phyloP scores from a whole-genome alignment of 2,329 filamentous ascomycete species.

The Coleophoma crateriformis region DNA sequence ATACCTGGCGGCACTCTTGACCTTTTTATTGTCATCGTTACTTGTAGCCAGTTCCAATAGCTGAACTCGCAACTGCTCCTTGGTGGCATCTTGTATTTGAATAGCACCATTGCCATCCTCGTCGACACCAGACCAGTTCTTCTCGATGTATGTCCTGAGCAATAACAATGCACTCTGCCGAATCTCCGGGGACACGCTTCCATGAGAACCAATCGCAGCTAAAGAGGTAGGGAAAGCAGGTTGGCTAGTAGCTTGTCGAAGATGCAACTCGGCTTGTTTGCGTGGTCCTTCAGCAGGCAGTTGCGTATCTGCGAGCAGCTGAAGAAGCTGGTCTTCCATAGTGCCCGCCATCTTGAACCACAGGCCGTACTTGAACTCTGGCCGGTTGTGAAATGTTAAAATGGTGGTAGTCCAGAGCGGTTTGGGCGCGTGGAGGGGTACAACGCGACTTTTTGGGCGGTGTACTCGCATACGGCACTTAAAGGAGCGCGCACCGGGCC shows the following conservation, averaged over 20 bases:
- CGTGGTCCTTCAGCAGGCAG: slow-evolving; percentile 68
- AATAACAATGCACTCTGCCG: slow-evolving; percentile 78
- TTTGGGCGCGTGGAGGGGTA: background rate
- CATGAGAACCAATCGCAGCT: slow-evolving; percentile 73
- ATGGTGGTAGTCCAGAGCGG: background rate
- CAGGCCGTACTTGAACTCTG: background rate
- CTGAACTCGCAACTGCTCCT: slow-evolving; percentile 65
- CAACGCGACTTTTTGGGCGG: background rate
- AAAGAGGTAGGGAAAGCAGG: slow-evolving; percentile 74
- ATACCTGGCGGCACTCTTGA: slow-evolving; percentile 83
- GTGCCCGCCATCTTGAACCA: slow-evolving; percentile 24
- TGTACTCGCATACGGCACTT: background rate
- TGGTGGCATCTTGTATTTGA: slow-evolving; percentile 66
- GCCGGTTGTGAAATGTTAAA: background rate
- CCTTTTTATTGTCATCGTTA: slow-evolving; percentile 71
- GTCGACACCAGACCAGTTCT: slow-evolving; percentile 74
- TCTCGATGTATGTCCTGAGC: slow-evolving; percentile 77
- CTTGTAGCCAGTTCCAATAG: slow-evolving; percentile 72
- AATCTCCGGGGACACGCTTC: slow-evolving; percentile 65
- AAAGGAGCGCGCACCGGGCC: background rate
- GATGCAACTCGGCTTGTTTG: slow-evolving; percentile 69
- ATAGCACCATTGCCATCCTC: slow-evolving; percentile 54
- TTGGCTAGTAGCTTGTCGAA: slow-evolving; percentile 39
- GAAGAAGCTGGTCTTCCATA: slow-evolving; percentile 92
- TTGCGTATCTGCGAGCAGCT: slow-evolving; percentile 83